phyloP scores from a whole-genome alignment of 371 early-diverging fungal genomes.

The Mortierella sp. region DNA sequence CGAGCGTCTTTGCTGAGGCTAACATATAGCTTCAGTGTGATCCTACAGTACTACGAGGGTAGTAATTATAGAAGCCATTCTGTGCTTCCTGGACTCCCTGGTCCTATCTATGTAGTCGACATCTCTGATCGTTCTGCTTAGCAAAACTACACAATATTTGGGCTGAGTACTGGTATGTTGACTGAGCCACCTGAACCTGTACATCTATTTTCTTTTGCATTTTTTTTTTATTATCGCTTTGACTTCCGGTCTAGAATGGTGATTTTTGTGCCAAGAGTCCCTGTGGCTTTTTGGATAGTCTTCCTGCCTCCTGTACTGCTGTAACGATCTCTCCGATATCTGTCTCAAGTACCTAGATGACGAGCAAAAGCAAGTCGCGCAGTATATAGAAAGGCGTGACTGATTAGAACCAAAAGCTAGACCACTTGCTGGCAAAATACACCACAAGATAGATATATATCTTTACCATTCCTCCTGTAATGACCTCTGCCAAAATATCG shows the following conservation, averaged over 20 bases:
- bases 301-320: slow-evolving; percentile 70
- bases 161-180: too few relatives aligned
- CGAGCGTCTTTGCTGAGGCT: too few relatives aligned
- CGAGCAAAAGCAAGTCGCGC: neutral
- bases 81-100: too few relatives aligned
- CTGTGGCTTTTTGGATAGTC: slow-evolving; percentile 62
- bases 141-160: too few relatives aligned
- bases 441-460: neutral
- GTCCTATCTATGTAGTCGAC: too few relatives aligned
- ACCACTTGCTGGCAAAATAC: too few relatives aligned
- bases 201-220: neutral
- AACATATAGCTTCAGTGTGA: too few relatives aligned
- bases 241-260: slow-evolving; percentile 22
- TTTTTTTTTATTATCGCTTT: slow-evolving; percentile 1
- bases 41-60: too few relatives aligned
- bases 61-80: too few relatives aligned
- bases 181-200: too few relatives aligned
- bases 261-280: slow-evolving; percentile 54
- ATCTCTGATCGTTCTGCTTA: too few relatives aligned
- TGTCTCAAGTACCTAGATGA: slow-evolving; percentile 69
- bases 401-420: too few relatives aligned
- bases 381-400: neutral
- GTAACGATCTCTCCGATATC: slow-evolving; percentile 73
- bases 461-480: slow-evolving; percentile 81
- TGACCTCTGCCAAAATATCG: slow-evolving; percentile 81